Base-by-base conservation (phyloP, 2,329 filamentous ascomycete genomes). In the Claviceps arundinis region DNA sequence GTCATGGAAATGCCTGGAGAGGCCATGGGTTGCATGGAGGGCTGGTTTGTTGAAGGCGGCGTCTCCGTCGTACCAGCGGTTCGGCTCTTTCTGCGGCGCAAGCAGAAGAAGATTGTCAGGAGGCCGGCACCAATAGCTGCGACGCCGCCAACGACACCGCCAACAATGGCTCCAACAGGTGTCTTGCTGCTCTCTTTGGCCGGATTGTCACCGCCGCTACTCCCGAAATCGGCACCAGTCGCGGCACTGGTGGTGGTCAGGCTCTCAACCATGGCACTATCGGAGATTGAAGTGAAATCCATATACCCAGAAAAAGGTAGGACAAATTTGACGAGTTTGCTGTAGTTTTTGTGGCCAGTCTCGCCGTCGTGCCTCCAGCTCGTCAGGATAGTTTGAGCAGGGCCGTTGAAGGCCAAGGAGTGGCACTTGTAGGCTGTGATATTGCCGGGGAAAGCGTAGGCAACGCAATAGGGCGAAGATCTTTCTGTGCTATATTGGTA, bases 381-480 rank as follows among this genome's bases (percentile, higher is more conserved):
- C 2, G 73, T 76, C 24, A 60, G 59, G 2, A 70, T 65, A 30
- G 60, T 56, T 48, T 71, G 66, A 4, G 62, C 56, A 4, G 17
- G 22, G 22, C 22, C 22, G 2, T 4, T 24, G 22, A 24, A 24
- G 22, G 22, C 22, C 22, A 4, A 24, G 9, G 61, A 60, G 53
- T 65, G 65, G 60, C 74, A 77, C 60, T 66, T 73, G 56, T 68
- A 76, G 56, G 75, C 73, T 24, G 61, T 61, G 47, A 75, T 64
- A 24, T 24, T 24, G 16, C 66, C 65, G 17, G 3, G 64, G 59
- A 57, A 73, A 74, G 1, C 65, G 30, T 73, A 62, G 3, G 73
- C 76, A 52, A 71, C 72, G 62, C 74, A 77, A 56, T 64, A 75
- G 0, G 17, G 17, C 17, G 17, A 19, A 19, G 22, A 24, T 4